Conservation (phyloP, 805 yeast genomes). For the Limtongozyma cylindracea region DNA sequence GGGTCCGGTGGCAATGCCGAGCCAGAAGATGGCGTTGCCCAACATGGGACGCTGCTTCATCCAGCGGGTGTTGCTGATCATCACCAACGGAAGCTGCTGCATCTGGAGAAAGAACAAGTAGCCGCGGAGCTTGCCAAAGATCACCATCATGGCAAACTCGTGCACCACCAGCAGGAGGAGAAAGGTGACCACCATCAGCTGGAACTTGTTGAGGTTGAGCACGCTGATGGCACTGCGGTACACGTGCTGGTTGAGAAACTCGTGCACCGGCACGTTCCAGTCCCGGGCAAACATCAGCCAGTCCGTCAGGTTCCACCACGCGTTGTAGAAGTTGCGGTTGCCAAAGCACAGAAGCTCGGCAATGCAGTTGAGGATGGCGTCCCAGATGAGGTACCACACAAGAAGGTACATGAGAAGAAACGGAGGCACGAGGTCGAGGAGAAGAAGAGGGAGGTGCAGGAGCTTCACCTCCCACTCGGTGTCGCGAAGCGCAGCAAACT, state of each 20-base stretch:
- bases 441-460: conserved; percentile 24
- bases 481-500: conserved; percentile 25
- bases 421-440: conserved; percentile 58
- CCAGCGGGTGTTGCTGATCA: conserved; percentile 30
- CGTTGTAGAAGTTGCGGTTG: conserved; percentile 81
- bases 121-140: conserved; percentile 59
- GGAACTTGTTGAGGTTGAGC: conserved; percentile 29
- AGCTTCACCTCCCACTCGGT: conserved; percentile 17
- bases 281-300: conserved; percentile 87
- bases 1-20: conserved; percentile 79
- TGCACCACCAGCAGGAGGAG: conserved; percentile 63
- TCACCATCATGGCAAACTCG: conserved; percentile 78
- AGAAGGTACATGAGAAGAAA: conserved; percentile 54
- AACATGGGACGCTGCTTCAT: conserved; percentile 28
- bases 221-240: conserved; percentile 77
- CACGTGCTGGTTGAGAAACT: conserved; percentile 74
- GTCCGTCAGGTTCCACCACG: conserved; percentile 92
- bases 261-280: conserved; percentile 91
- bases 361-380: conserved; percentile 66
- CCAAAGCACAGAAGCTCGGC: conserved; percentile 77
- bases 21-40: conserved; percentile 75
- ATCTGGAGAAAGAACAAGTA: conserved; percentile 63
- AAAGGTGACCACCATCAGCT: conserved; percentile 62
- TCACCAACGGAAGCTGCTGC: conserved; percentile 65
- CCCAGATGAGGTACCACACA: conserved; percentile 85